Evolutionary conservation across 805 yeast genomes (phyloP).

Genomic region (Tetrapisispora nanseiensis): DNA sequence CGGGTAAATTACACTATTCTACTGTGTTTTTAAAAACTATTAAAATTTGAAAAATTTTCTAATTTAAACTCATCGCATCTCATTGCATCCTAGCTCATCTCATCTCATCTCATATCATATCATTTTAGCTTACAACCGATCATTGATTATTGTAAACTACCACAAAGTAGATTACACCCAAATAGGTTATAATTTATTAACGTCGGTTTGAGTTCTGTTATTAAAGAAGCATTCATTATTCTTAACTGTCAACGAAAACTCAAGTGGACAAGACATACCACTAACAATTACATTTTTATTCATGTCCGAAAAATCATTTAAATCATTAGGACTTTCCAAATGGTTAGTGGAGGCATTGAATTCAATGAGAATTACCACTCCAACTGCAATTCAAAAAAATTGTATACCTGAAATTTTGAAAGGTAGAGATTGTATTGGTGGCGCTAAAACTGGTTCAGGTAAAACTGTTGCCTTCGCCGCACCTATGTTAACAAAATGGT

Average conservation of each 20-base stretch:
- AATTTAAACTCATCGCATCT: not conserved
- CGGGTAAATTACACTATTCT: too few relatives aligned
- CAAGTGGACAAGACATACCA: too few relatives aligned
- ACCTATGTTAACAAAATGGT: constrained; percentile 94
- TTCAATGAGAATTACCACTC: constrained; percentile 73
- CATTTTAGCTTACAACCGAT: not conserved
- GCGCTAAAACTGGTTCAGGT: constrained; percentile 97
- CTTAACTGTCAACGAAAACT: too few relatives aligned
- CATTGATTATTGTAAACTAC: too few relatives aligned
- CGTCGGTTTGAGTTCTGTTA: too few relatives aligned
- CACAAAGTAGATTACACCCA: too few relatives aligned
- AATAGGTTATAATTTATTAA: too few relatives aligned
- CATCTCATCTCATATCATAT: constrained; percentile 1
- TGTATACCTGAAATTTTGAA: constrained; percentile 80
- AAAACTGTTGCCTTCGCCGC: constrained; percentile 95
- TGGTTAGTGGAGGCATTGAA: constrained; percentile 78
- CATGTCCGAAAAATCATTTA: constrained; percentile 3
- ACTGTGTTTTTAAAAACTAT: too few relatives aligned
- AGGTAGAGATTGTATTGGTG: constrained; percentile 88
- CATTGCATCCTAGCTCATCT: constrained; percentile 1
- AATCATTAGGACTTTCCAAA: constrained; percentile 57
- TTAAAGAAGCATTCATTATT: too few relatives aligned
- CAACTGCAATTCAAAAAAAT: constrained; percentile 78
- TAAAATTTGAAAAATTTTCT: too few relatives aligned
- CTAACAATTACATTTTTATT: too few relatives aligned